phyloP scores from a whole-genome alignment of 148 eudicot genomes.

The Diospyros lotus region DNA sequence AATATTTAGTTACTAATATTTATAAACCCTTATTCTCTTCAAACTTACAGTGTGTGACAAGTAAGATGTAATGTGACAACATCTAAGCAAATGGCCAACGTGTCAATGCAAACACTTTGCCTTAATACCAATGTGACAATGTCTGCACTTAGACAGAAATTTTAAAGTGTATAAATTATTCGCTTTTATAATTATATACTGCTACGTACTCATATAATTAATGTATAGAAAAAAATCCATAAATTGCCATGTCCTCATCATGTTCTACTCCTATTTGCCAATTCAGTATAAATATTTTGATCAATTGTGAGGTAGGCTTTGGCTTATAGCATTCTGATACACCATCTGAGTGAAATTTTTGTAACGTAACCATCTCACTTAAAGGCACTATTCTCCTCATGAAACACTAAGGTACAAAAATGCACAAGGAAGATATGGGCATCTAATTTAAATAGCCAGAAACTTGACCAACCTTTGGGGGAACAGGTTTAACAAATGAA shows the following conservation, averaged over 20 bases:
- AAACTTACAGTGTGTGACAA: too few species aligned
- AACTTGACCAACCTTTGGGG: slow-evolving; percentile 57
- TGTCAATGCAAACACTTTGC: too few species aligned
- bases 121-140: too few species aligned
- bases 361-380: neutral
- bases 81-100: too few species aligned
- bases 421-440: neutral
- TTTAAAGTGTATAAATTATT: neutral
- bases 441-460: neutral
- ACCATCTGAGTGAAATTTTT: neutral
- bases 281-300: neutral
- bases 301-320: neutral
- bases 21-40: too few species aligned
- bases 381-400: neutral
- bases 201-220: neutral
- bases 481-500: slow-evolving; percentile 85
- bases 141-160: too few species aligned
- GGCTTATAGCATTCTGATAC: neutral
- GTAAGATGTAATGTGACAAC: too few species aligned
- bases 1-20: too few species aligned
- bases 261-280: neutral
- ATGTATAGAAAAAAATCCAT: neutral
- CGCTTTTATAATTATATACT: neutral
- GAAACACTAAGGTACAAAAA: neutral
- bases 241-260: neutral